Evolutionary conservation across 441 rosid species (phyloP), one percentile per base, ranked within the genome.

Genomic region (Rhodomyrtus psidioides): DNA sequence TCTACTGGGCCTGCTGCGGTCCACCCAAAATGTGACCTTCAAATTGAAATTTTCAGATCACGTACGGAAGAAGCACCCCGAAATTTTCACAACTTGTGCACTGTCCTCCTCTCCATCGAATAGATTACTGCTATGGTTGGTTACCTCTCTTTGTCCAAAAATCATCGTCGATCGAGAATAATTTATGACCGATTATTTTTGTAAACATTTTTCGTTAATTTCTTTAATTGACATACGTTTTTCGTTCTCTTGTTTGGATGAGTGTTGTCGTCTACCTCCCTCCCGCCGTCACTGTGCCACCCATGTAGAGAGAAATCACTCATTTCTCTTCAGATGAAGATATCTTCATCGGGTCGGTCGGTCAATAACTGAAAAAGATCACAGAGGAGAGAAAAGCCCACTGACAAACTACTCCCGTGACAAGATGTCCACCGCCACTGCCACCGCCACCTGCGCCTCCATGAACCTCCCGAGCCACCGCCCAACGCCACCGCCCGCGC

Each of bases 331-430:
- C 14, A 3, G 15, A 51, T 51, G 53, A 51, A 39, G 10, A 10
- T 10, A 70, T 70, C 79, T 70, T 70, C n/a, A 39, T 34, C 34
- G 34, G 34, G 4, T 21, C n/a, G 5, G 2, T 28, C 21, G 57
- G 83, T 30, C 24, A 53, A 55, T 9, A 1, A 9, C 54, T 55
- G 39, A 30, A 49, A 53, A 53, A 42, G 9, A 62, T 65, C 13
- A 42, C 55, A 83, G 16, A n/a, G 81, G n/a, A 39, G 19, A 65
- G 46, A 70, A 15, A 53, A 82, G n/a, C 26, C 14, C 84, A 84
- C 89, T 82, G 93, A 91, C 94, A 89, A 89, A 42, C 34, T 87
- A 90, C 82, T 83, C 90, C 83, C 83, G 85, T 91, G 85, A 87
- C 92, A 88, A 87, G 84, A 88, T 88, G 86, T 60, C 93, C 93